Percentiles rank a stretch among this genome's conserved stretches.
Evolutionary conservation across 257 asterid species (phyloP).

Genomic region (Verbascum thapsus): DNA sequence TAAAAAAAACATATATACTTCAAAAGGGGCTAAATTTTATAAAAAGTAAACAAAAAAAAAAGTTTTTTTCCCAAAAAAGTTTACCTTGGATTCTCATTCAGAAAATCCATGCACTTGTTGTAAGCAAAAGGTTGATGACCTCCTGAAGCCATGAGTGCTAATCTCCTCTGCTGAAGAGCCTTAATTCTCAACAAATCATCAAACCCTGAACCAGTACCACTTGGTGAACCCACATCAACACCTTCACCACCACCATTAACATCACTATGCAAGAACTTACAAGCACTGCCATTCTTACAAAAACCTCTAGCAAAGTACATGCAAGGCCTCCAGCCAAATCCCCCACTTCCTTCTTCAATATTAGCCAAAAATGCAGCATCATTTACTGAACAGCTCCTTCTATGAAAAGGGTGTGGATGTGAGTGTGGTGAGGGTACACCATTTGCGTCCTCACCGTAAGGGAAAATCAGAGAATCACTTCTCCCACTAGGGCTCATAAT

Average conservation of each 20-base stretch:
- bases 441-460: slow-evolving; percentile 55
- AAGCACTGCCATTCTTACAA: slow-evolving; percentile 76
- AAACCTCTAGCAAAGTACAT: slow-evolving; percentile 83
- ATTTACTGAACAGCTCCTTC: slow-evolving; percentile 83
- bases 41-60: neutral
- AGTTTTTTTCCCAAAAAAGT: neutral
- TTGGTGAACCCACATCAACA: slow-evolving; percentile 58
- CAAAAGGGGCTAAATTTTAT: slow-evolving; percentile 15
- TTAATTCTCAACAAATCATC: slow-evolving; percentile 72
- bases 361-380: slow-evolving; percentile 68
- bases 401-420: slow-evolving; percentile 64
- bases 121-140: slow-evolving; percentile 52
- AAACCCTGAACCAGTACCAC: slow-evolving; percentile 47
- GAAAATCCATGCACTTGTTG: slow-evolving; percentile 51
- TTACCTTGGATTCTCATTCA: slow-evolving; percentile 67
- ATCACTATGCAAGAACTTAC: slow-evolving; percentile 72
- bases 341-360: slow-evolving; percentile 52
- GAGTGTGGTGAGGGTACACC: slow-evolving; percentile 30
- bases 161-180: slow-evolving; percentile 75
- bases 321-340: slow-evolving; percentile 85
- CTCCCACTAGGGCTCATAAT: slow-evolving; percentile 94
- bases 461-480: slow-evolving; percentile 73
- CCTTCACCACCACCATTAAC: slow-evolving; percentile 33
- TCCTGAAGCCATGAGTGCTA: slow-evolving; percentile 62
- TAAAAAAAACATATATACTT: slow-evolving; percentile 26